Evolutionary conservation across 2,329 filamentous ascomycete species (phyloP).

Genomic region (Fusarium sp.): DNA sequence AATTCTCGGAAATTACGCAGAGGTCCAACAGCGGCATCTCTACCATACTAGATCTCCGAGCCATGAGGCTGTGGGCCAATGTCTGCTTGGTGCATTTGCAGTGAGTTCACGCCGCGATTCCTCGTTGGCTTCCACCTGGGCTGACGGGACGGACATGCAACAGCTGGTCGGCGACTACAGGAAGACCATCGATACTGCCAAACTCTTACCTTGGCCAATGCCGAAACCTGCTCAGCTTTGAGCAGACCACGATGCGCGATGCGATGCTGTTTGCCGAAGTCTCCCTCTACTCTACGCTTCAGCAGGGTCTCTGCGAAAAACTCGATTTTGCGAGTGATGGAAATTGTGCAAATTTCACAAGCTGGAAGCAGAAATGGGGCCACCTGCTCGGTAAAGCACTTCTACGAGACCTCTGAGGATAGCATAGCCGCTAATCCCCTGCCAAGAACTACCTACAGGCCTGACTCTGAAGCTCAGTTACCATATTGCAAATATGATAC

Average conservation of each 20-base stretch:
- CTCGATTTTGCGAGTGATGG: slow-evolving; percentile 40
- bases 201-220: slow-evolving; percentile 52
- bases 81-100: slow-evolving; percentile 31
- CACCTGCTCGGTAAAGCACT: slow-evolving; percentile 23
- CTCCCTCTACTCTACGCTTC: slow-evolving; percentile 49
- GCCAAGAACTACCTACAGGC: slow-evolving; percentile 14
- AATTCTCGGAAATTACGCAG: slow-evolving; percentile 52
- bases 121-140: neutral
- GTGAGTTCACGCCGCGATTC: slow-evolving; percentile 1
- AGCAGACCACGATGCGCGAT: slow-evolving; percentile 53
- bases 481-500: slow-evolving; percentile 20
- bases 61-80: slow-evolving; percentile 37
- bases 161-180: slow-evolving; percentile 54
- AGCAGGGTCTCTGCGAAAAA: slow-evolving; percentile 46
- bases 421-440: neutral
- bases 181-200: slow-evolving; percentile 51
- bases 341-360: slow-evolving; percentile 11
- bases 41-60: slow-evolving; percentile 47
- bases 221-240: slow-evolving; percentile 52
- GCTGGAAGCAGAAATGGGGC: slow-evolving; percentile 33
- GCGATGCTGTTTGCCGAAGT: slow-evolving; percentile 54
- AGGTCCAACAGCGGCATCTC: slow-evolving; percentile 47
- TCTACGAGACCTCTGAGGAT: too few relatives aligned
- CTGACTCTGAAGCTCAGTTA: slow-evolving; percentile 20
- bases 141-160: neutral